Evolutionary conservation across 1,284 basidiomycete genomes (phyloP), one percentile per base, ranked within the genome.

Genomic region (Tylopilus orsonianus): DNA sequence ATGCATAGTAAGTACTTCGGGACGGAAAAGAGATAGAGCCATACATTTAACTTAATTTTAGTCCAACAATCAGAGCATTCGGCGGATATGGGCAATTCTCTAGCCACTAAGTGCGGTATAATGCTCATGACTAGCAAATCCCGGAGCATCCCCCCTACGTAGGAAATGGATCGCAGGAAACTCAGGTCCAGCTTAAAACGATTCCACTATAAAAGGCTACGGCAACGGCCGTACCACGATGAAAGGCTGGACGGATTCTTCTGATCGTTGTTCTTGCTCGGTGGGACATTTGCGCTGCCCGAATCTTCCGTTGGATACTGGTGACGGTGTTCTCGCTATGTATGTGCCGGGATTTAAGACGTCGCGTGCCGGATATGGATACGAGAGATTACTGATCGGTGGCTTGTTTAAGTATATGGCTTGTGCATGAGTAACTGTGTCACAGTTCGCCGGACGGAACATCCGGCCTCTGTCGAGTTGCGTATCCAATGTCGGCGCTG

Each of bases 301-400:
- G 41, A 33, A 29, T 37, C 44, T 49, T 36, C 39, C 42, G 4
- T 45, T 57, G 40, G 53, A 33, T 9, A 30, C 40, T 18, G 49
- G 40, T 6, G 34, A 38, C 5, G 52, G 44, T 18, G 45, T 46
- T n/a, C 41, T 48, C 22, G 46, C 34, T 23, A 29, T 33, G 42
- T 55, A 62, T 9, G 61, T 46, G 16, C 42, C 46, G 29, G 54
- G 52, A 41, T 64, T 62, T 0, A 68, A 26, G 26, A 60, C 50
- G 40, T 66, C 67, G 22, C 61, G 51, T 24, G 52, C 58, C 4
- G 62, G 64, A 37, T 65, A 67, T 29, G 66, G 62, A 42, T 68
- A 68, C n/a, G 48, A 46, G 20, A 52, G 50, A 18, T 49, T 59
- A 12, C 18, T 54, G 46, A 57, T 30, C 12, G 60, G 62, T 22